Evolutionary conservation across 495 filamentous ascomycete species (phyloP).

Genomic region (Penicillium robsamsonii): DNA sequence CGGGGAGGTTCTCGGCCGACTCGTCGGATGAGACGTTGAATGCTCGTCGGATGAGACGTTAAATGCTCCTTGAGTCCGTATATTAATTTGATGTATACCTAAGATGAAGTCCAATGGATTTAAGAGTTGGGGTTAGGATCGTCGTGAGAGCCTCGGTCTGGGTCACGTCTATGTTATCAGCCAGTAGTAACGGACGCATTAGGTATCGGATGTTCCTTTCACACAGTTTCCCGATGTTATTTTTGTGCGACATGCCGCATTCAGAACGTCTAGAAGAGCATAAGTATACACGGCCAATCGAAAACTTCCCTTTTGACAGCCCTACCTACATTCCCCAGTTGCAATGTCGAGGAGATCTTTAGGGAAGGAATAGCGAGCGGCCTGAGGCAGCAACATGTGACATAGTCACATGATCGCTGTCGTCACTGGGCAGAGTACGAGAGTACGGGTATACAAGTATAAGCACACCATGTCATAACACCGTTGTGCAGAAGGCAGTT

Average conservation of each 20-base stretch:
- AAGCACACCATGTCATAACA: neutral
- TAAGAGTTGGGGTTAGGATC: neutral
- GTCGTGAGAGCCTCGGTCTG: neutral
- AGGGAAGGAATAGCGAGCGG: neutral
- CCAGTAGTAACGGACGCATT: constrained; percentile 9
- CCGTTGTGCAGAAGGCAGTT: neutral
- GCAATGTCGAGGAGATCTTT: neutral
- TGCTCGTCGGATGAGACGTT: neutral
- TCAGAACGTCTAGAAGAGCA: constrained; percentile 2
- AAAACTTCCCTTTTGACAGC: neutral
- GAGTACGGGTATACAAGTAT: neutral
- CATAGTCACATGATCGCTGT: neutral
- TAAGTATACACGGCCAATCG: neutral
- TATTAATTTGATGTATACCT: neutral
- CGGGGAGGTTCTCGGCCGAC: constrained; percentile 32
- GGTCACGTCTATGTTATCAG: neutral
- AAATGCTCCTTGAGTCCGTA: neutral
- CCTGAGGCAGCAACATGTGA: neutral
- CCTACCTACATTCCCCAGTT: neutral
- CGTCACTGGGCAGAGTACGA: neutral
- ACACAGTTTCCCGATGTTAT: neutral
- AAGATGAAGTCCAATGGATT: neutral
- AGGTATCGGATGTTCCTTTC: neutral
- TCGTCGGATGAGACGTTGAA: constrained; percentile 4
- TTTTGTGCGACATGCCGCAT: neutral